These are phyloP conservation scores for Saccharomycopsis sp. DNA, from an alignment of 805 yeast genomes.

Conservation along the genomic window DNA sequence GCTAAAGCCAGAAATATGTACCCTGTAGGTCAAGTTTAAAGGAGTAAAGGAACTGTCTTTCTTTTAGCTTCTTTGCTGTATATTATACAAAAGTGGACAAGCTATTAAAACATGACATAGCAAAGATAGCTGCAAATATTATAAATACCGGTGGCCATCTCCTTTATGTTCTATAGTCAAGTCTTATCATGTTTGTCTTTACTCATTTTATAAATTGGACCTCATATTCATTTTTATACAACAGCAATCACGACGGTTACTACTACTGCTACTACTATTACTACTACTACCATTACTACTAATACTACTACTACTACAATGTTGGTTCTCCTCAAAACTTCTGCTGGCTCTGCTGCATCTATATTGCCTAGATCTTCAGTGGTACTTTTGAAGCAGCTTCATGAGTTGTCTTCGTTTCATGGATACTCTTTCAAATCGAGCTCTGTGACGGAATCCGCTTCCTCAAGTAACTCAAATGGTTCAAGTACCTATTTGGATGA, in stretches of 20 bases:
- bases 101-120: too few species aligned
- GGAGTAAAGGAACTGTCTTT: background rate
- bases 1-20: background rate
- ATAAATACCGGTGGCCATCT: background rate
- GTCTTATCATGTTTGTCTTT: background rate
- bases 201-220: too few species aligned
- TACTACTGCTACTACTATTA: too few species aligned
- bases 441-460: background rate
- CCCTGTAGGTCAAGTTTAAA: background rate
- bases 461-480: background rate
- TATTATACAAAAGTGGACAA: too few species aligned
- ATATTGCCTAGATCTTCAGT: background rate
- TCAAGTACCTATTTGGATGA: conserved; percentile 1
- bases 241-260: too few species aligned
- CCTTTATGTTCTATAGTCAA: background rate
- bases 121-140: too few species aligned
- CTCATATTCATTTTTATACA: too few species aligned
- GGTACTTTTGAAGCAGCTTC: background rate
- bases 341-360: background rate
- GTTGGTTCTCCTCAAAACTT: background rate
- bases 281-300: background rate
- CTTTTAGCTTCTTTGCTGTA: too few species aligned
- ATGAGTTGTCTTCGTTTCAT: background rate
- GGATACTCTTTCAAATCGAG: background rate
- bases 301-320: background rate